Base-by-base conservation (phyloP, 331 rosid species). In the Arachis monticola region DNA sequence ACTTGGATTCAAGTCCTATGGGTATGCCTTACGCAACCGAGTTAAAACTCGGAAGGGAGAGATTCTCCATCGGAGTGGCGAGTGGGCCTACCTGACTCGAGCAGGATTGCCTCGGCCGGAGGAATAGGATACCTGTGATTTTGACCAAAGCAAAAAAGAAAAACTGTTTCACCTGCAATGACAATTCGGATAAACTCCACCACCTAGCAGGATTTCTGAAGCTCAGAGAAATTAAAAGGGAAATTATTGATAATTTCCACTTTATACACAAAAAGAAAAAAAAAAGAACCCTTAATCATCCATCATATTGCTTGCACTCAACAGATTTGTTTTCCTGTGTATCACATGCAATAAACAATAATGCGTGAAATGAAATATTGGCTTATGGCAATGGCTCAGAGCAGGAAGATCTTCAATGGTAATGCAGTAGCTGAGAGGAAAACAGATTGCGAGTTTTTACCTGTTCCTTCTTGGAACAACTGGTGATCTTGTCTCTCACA, bases 341-440 rank as follows among this genome's bases (percentile, higher is more conserved):
- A 71, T 22, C 56, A 5, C 5, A 72, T 40, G 48, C 69, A 72
- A 59, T 59, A 58, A 73, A 41, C 53, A 60, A 22, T 38, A n/a
- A 35, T 32, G 32, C 70, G 50, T 5, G 47, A 52, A 11, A 22
- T 52, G 11, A 55, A 9, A 74, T 13, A 10, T 35, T 5, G 30
- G 27, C 64, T 63, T 64, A 38, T 10, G 46, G 50, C 52, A 50
- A 50, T 11, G 9, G 52, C 52, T 47, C 52, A 8, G 0, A 22
- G 72, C 64, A 48, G 45, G 58, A 9, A 75, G 62, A 51, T 62
- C 30, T 55, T 62, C 31, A 48, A 40, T 45, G 11, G 65, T 8
- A 50, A 10, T 48, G 58, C 60, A 60, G 35, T 7, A 53, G 40
- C 35, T 42, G 58, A 38, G 65, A 41, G 44, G 27, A 30, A 70